Percentiles rank a stretch among this genome's conserved stretches.
phyloP scores from a whole-genome alignment of 139 green algal genomes.

The Gonium pectorale region DNA sequence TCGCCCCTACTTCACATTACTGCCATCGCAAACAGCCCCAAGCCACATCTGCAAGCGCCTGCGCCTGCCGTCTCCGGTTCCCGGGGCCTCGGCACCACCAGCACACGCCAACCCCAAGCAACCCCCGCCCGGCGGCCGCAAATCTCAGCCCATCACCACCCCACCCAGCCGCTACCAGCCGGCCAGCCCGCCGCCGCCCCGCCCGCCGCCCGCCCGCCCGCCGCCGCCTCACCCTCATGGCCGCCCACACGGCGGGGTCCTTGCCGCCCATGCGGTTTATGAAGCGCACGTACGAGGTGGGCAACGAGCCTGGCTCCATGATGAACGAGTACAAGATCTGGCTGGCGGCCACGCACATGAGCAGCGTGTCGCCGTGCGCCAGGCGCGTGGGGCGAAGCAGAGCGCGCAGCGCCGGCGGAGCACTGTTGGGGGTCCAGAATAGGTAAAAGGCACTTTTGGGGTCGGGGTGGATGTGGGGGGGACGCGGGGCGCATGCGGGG shows the following conservation, averaged over 20 bases:
- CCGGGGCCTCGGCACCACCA: no score
- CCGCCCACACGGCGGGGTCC: slow-evolving; percentile 62
- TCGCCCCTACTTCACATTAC: no score
- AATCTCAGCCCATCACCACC: neutral
- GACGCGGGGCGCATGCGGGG: no score
- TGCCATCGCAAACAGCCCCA: no score
- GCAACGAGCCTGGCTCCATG: slow-evolving; percentile 69
- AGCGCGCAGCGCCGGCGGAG: slow-evolving; percentile 51
- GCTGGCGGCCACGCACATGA: slow-evolving; percentile 87
- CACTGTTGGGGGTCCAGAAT: neutral
- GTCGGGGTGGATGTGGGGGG: no score
- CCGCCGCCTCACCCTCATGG: slow-evolving; percentile 54
- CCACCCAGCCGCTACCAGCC: neutral
- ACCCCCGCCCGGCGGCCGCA: no score
- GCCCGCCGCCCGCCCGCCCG: neutral
- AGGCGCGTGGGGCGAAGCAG: slow-evolving; percentile 73
- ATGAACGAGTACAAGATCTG: slow-evolving; percentile 83
- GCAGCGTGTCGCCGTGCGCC: slow-evolving; percentile 85
- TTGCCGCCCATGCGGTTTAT: slow-evolving; percentile 77
- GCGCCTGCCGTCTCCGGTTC: no score
- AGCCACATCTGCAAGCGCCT: no score
- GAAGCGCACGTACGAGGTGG: slow-evolving; percentile 83
- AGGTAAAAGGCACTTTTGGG: no score
- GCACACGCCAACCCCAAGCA: no score
- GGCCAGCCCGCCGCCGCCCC: neutral